Evolutionary conservation across 2,329 filamentous ascomycete species (phyloP), one percentile per base, ranked within the genome.

Genomic region (Pyrenochaeta sp.): DNA sequence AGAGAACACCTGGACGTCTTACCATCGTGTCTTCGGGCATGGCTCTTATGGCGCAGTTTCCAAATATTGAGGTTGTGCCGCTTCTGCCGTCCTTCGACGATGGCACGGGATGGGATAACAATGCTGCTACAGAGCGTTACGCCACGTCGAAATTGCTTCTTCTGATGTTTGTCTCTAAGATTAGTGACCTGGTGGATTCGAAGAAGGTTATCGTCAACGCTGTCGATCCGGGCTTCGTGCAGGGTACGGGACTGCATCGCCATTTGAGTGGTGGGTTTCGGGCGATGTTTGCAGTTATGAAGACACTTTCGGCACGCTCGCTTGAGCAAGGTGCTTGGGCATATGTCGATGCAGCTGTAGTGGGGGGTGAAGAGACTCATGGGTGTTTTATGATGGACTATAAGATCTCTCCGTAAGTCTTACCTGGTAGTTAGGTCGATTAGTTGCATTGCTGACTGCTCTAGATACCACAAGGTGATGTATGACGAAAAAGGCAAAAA

Each of bases 341-440:
- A 0, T 79, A 75, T 48, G 40, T 80, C 1, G 74, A 81, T 49
- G 78, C 78, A 0, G 63, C 62, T 0, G 63, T 76, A 0, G 63
- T 67, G 0, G 70, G 79, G 38, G 78, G 77, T 0, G 72, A 69
- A 30, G 76, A 80, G 52, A 75, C 74, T 0, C 78, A 81, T 45
- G 77, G 77, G 4, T 36, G 4, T 1, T 40, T 22, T n/a, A 29
- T 21, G 2, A 28, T 44, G 0, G 77, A 72, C 35, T 78, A 75
- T 47, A 26, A 80, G 1, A 77, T 74, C 69, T n/a, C 73, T 74
- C 27, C 78, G 76, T 68, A 59, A 10, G 11, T 23, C 21, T 11
- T 20, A 9, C 10, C 6, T 29, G 8, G 15, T 34, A 17, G 28
- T 6, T 14, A n/a, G n/a, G n/a, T 8, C 11, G n/a, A 3, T 7